Conservation (phyloP, 2,329 filamentous ascomycete genomes). For the Fusarium chaquense region DNA sequence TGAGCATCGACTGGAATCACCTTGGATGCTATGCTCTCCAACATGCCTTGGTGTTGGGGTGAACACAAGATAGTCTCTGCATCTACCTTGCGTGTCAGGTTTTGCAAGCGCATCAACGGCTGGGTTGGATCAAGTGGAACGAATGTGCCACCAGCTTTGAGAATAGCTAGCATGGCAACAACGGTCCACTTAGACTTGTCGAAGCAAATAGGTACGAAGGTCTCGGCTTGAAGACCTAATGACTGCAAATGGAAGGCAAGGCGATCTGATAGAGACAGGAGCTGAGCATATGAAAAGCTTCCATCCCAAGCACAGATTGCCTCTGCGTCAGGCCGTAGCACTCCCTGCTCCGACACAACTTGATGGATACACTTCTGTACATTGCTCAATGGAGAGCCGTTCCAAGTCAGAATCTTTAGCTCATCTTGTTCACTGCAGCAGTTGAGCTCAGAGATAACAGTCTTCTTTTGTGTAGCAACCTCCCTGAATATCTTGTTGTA, state of each 20-base stretch:
- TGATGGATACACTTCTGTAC: slow-evolving; percentile 58
- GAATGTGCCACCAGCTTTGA: slow-evolving; percentile 46
- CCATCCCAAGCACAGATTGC: slow-evolving; percentile 61
- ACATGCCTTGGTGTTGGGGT: slow-evolving; percentile 31
- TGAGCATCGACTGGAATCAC: slow-evolving; percentile 36
- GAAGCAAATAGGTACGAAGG: slow-evolving; percentile 47
- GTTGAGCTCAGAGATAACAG: slow-evolving; percentile 57
- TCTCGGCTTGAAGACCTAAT: slow-evolving; percentile 44
- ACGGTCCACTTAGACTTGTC: slow-evolving; percentile 49
- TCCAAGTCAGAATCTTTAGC: slow-evolving; percentile 57
- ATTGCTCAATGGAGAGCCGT: slow-evolving; percentile 26
- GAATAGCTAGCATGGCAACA: slow-evolving; percentile 46
- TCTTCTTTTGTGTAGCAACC: slow-evolving; percentile 55
- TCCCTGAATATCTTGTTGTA: slow-evolving; percentile 62
- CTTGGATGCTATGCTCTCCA: slow-evolving; percentile 24
- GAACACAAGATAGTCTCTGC: slow-evolving; percentile 40
- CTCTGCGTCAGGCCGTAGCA: slow-evolving; percentile 49
- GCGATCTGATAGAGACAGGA: slow-evolving; percentile 54
- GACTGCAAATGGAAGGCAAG: slow-evolving; percentile 48
- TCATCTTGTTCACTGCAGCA: slow-evolving; percentile 64
- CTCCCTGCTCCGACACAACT: slow-evolving; percentile 54
- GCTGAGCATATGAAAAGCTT: slow-evolving; percentile 55
- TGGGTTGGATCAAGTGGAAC: slow-evolving; percentile 43
- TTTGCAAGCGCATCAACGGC: slow-evolving; percentile 31
- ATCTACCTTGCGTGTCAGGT: slow-evolving; percentile 31